Conservation (phyloP, 129 eudicot species). For the Chrysanthemum seticuspe region DNA sequence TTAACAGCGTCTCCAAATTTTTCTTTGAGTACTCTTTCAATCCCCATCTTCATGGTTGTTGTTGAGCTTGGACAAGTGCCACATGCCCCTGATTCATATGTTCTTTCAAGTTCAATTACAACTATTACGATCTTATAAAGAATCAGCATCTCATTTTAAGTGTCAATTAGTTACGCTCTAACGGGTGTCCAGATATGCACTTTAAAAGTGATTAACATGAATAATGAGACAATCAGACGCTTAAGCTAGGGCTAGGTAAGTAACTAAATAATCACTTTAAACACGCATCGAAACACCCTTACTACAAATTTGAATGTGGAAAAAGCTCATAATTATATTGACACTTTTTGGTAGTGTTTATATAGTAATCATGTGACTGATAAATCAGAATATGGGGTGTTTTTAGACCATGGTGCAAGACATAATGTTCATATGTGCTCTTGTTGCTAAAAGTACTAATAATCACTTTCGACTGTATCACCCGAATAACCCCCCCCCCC, state of each 20-base stretch:
- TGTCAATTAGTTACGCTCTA: neutral
- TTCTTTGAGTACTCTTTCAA: constrained; percentile 79
- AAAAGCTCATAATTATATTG: neutral
- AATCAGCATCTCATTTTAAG: neutral
- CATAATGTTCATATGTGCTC: too few species aligned
- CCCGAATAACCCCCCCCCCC: neutral
- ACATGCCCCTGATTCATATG: constrained; percentile 71
- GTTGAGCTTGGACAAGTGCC: constrained; percentile 94
- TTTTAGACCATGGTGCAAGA: too few species aligned
- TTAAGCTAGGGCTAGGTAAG: neutral
- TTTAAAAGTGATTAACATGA: neutral
- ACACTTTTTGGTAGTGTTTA: neutral
- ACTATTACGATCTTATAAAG: too few species aligned
- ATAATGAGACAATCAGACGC: neutral
- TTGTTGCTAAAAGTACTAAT: too few species aligned
- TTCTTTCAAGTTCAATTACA: neutral
- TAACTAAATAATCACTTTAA: neutral
- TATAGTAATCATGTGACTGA: too few species aligned
- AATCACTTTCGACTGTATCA: too few species aligned
- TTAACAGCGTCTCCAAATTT: constrained; percentile 85
- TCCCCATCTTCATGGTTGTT: constrained; percentile 94
- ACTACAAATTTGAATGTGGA: neutral
- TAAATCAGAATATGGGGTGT: too few species aligned
- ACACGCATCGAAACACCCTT: neutral
- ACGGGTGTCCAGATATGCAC: neutral